Percentiles rank a stretch among this genome's conserved stretches.
Evolutionary conservation across 305 asterid genomes (phyloP).

Genomic region (Solanum hybrid): DNA sequence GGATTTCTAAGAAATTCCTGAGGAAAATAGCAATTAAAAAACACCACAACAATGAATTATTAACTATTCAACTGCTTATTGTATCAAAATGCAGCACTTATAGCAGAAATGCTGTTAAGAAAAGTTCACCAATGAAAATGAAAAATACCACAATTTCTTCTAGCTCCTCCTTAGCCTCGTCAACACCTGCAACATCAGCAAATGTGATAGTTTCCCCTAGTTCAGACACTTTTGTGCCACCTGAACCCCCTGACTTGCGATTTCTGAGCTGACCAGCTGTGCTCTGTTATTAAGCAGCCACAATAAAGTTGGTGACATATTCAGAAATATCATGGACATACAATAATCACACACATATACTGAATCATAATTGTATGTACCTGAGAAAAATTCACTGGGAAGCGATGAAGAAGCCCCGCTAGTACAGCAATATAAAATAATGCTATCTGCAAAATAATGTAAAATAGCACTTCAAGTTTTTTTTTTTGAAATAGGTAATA

Average conservation of each 20-base stretch:
- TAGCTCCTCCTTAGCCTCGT: slow-evolving; percentile 98
- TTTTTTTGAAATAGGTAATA: no score
- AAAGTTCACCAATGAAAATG: background rate
- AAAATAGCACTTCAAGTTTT: background rate
- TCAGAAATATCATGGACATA: slow-evolving; percentile 7
- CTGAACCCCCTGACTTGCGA: slow-evolving; percentile 75
- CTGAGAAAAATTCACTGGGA: slow-evolving; percentile 88
- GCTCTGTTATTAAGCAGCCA: slow-evolving; percentile 37
- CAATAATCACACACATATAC: background rate
- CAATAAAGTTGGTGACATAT: slow-evolving; percentile 3
- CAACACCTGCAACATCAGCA: slow-evolving; percentile 99
- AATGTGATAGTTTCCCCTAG: slow-evolving; percentile 75
- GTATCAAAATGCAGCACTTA: slow-evolving; percentile 2
- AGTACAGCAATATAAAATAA: slow-evolving; percentile 82
- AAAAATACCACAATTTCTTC: slow-evolving; percentile 93
- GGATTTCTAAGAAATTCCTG: slow-evolving; percentile 99
- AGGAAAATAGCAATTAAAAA: slow-evolving; percentile 13
- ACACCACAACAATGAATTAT: background rate
- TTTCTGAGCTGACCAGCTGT: slow-evolving; percentile 83
- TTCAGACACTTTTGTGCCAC: slow-evolving; percentile 68
- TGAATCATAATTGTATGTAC: slow-evolving; percentile 25
- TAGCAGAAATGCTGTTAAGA: background rate
- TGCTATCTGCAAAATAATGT: slow-evolving; percentile 58
- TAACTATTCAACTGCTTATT: background rate
- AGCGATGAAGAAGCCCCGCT: slow-evolving; percentile 91